These are phyloP conservation scores for Cylindricascospora bacillispora DNA, from an alignment of 1,139 yeast genomes.

Conservation along the genomic window DNA sequence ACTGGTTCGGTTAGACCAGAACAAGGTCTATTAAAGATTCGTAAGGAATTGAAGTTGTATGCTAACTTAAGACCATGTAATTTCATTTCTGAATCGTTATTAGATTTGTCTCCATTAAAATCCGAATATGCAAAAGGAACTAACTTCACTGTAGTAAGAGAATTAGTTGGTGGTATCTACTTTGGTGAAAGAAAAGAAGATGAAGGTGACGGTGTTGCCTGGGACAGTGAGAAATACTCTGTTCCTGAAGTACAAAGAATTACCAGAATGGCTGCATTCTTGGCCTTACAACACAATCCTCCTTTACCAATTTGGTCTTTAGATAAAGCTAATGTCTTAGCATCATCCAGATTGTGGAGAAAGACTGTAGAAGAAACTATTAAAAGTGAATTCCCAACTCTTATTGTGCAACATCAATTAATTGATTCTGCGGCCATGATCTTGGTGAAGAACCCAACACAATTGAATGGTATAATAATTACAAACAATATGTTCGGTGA, in stretches of 20 bases:
- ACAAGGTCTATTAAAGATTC: conserved; percentile 84
- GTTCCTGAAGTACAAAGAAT: conserved; percentile 88
- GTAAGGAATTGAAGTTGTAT: conserved; percentile 86
- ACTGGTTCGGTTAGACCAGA: conserved; percentile 93
- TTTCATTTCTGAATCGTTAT: conserved; percentile 75
- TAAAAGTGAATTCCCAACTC: conserved; percentile 75
- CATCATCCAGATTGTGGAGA: conserved; percentile 94
- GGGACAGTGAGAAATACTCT: conserved; percentile 87
- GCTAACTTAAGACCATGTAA: conserved; percentile 96
- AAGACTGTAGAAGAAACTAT: conserved; percentile 79
- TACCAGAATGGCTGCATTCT: conserved; percentile 95
- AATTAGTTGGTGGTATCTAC: conserved; percentile 94
- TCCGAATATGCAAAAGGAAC: conserved; percentile 79
- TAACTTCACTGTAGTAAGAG: conserved; percentile 84
- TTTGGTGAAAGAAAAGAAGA: conserved; percentile 94
- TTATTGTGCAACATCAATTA: conserved; percentile 79
- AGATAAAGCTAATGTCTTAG: conserved; percentile 95
- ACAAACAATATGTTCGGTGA: conserved; percentile 98
- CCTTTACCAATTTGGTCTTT: conserved; percentile 92
- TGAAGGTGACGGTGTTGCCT: conserved; percentile 71
- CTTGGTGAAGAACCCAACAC: conserved; percentile 77
- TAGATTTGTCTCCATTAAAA: conserved; percentile 80
- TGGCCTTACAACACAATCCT: conserved; percentile 86
- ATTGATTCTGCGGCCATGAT: conserved; percentile 99
- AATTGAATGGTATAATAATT: conserved; percentile 79